Evolutionary conservation across 2,329 filamentous ascomycete species (phyloP), one percentile per base, ranked within the genome.

Genomic region (Dichotomopilus funicola): DNA sequence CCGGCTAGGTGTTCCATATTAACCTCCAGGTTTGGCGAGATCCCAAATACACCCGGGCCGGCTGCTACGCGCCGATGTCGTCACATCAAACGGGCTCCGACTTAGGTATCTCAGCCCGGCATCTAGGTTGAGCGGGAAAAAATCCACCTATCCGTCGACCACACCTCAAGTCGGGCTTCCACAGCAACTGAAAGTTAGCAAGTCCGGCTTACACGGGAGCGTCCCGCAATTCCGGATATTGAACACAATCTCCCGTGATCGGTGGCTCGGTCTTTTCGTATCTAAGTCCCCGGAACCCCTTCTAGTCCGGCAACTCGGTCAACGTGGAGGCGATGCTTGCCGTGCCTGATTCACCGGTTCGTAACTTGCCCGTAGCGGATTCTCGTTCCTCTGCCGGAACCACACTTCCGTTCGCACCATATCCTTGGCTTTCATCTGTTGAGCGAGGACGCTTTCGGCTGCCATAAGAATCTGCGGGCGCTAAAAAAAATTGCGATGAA

Each of bases 271-370:
- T 40, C 37, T 9, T 40, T 40, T 9, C 37, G 13, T 38, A 47
- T 49, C 48, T 45, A n/a, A 42, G 31, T 38, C 51, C 41, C 53
- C 47, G 40, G 41, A 42, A 51, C 53, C 45, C 42, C 47, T 46
- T 50, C 43, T 43, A 43, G 50, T 49, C 38, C 38, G 42, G 43
- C 53, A 19, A 33, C 35, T 49, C 27, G 13, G n/a, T 19, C 37
- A 46, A 46, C 13, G 27, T 46, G 38, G 51, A 46, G 42, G 53
- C 49, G 49, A 12, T 12, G 56, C 35, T 49, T 51, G 55, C 61
- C 55, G 56, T 54, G 55, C 56, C 54, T 61, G 61, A 61, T 63
- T 58, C 55, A 54, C 59, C 58, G 58, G 58, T 37, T 53, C 53
- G 53, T 54, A 52, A 54, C 42, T 35, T 13, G n/a, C 10, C 53